These are phyloP conservation scores for Passalora sequoiae DNA, from an alignment of 2,329 filamentous ascomycete genomes.

Conservation along the genomic window DNA sequence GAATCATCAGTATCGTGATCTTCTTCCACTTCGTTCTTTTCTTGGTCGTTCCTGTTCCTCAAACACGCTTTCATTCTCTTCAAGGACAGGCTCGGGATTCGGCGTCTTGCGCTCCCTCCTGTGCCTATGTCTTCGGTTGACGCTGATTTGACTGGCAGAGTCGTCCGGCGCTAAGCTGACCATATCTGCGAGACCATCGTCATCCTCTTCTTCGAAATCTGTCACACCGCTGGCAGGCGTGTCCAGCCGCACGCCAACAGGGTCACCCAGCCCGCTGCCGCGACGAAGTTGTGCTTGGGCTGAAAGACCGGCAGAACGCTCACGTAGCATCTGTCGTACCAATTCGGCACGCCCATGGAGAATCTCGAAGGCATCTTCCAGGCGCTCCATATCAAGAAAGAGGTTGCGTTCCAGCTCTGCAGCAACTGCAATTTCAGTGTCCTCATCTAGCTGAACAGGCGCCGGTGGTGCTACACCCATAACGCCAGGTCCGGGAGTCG, in stretches of 20 bases:
- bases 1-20: slow-evolving; percentile 11
- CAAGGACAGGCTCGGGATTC: slow-evolving; percentile 68
- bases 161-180: slow-evolving; percentile 67
- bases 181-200: slow-evolving; percentile 36
- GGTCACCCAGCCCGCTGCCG: slow-evolving; percentile 43
- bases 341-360: slow-evolving; percentile 80
- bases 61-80: slow-evolving; percentile 53
- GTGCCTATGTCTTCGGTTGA: slow-evolving; percentile 60
- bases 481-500: slow-evolving; percentile 30
- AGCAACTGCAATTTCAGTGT: slow-evolving; percentile 83
- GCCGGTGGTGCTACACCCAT: slow-evolving; percentile 39
- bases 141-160: slow-evolving; percentile 74
- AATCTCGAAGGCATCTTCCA: slow-evolving; percentile 90
- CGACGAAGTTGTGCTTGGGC: slow-evolving; percentile 56
- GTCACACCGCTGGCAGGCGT: slow-evolving; percentile 38
- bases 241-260: slow-evolving; percentile 39
- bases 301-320: slow-evolving; percentile 74
- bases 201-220: slow-evolving; percentile 31
- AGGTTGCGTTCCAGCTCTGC: slow-evolving; percentile 92
- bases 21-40: slow-evolving; percentile 8
- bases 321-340: slow-evolving; percentile 72
- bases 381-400: slow-evolving; percentile 85
- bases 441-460: slow-evolving; percentile 84
- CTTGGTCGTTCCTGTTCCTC: slow-evolving; percentile 23
- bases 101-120: slow-evolving; percentile 59